phyloP scores from a whole-genome alignment of 2,329 filamentous ascomycete species.

The Phyllosticta capitalensis region DNA sequence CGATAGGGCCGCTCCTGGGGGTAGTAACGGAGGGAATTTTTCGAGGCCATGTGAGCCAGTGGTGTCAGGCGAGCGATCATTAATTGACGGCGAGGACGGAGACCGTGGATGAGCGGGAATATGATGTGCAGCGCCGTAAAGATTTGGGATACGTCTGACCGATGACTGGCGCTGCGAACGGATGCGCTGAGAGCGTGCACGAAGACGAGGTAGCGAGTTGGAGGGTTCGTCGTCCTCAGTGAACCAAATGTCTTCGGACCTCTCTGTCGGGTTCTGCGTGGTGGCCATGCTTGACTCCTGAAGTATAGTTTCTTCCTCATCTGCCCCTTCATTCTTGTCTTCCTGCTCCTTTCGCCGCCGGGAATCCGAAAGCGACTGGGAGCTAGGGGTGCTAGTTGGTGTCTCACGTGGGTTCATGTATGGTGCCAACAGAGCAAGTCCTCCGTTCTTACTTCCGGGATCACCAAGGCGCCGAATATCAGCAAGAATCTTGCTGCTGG shows the following conservation, averaged over 20 bases:
- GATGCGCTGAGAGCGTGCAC: background rate
- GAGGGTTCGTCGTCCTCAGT: constrained; percentile 5
- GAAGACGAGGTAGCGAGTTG: background rate
- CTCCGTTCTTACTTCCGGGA: constrained; percentile 2
- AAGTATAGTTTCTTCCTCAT: background rate
- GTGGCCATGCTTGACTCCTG: background rate
- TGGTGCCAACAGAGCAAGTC: constrained; percentile 5
- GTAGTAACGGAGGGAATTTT: background rate
- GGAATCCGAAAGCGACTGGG: background rate
- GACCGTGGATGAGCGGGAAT: background rate
- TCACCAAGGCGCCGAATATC: constrained; percentile 8
- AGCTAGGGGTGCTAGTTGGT: background rate
- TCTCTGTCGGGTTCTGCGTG: background rate
- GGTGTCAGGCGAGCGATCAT: background rate
- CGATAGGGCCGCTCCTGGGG: background rate
- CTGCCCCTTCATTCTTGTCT: background rate
- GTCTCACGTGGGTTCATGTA: constrained; percentile 6
- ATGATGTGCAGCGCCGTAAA: background rate
- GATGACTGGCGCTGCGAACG: background rate
- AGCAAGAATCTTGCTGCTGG: constrained; percentile 7
- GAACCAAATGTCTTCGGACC: constrained; percentile 7
- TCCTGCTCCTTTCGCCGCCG: background rate
- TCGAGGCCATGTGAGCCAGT: background rate
- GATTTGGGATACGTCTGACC: background rate
- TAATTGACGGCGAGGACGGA: background rate